Percentiles rank a stretch among this genome's conserved stretches.
Evolutionary conservation across 805 yeast genomes (phyloP).

Genomic region (Candida stauntonica): DNA sequence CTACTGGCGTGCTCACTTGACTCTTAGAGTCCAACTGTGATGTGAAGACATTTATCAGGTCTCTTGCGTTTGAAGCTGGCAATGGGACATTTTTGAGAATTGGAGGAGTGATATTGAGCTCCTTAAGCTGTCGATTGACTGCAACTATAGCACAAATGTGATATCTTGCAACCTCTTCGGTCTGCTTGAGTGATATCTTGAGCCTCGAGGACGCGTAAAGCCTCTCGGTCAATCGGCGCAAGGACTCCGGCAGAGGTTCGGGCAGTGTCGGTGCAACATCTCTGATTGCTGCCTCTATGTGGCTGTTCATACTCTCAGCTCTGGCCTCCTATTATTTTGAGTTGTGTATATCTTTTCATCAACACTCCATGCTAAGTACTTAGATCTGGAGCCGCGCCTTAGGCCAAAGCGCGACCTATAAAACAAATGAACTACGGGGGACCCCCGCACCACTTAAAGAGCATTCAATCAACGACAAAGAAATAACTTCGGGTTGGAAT

Average conservation of each 20-base stretch:
- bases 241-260: conserved; percentile 39
- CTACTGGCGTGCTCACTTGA: conserved; percentile 9
- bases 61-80: conserved; percentile 39
- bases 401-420: no score
- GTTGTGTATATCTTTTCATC: no score
- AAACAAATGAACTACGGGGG: no score
- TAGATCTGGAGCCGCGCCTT: no score
- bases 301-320: conserved; percentile 6
- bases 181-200: conserved; percentile 43
- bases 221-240: conserved; percentile 29
- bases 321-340: no score
- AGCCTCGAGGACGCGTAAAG: conserved; percentile 47
- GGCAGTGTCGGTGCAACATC: conserved; percentile 49
- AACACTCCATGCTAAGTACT: no score
- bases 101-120: conserved; percentile 46
- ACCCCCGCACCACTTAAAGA: no score
- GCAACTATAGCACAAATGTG: conserved; percentile 67
- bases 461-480: no score
- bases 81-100: conserved; percentile 51
- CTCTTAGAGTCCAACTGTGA: conserved; percentile 3
- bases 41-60: conserved; percentile 25
- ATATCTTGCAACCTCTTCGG: conserved; percentile 59
- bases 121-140: conserved; percentile 42
- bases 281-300: conserved; percentile 32
- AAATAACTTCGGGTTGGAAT: no score